These are phyloP conservation scores for Ophiostoma himal-ulmi DNA, from an alignment of 2,329 filamentous ascomycete species.

Conservation along the genomic window DNA sequence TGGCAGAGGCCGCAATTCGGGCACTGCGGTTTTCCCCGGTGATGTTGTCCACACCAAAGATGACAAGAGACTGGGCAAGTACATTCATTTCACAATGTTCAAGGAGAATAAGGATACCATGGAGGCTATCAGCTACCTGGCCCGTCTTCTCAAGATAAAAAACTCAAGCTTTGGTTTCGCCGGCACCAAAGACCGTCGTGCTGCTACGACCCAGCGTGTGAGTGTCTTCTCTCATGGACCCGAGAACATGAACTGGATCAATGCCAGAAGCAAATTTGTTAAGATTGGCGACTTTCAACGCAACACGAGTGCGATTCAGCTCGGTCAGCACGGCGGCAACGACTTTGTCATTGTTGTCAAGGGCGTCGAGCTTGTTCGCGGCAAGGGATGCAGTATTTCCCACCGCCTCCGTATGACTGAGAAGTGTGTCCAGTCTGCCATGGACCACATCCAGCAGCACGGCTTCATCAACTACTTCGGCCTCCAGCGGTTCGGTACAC, in stretches of 20 bases:
- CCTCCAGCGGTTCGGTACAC: slow-evolving; percentile 92
- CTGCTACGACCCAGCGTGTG: slow-evolving; percentile 76
- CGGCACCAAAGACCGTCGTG: slow-evolving; percentile 85
- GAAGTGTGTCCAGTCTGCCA: slow-evolving; percentile 50
- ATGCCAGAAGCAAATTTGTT: slow-evolving; percentile 56
- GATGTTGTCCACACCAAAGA: slow-evolving; percentile 16
- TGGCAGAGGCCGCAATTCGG: slow-evolving; percentile 23
- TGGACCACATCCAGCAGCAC: slow-evolving; percentile 61
- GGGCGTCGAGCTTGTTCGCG: slow-evolving; percentile 61
- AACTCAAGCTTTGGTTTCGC: slow-evolving; percentile 68
- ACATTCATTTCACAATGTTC: slow-evolving; percentile 85
- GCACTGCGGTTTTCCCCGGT: neutral
- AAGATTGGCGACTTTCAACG: slow-evolving; percentile 78
- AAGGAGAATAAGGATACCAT: slow-evolving; percentile 98
- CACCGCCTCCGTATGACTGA: slow-evolving; percentile 41
- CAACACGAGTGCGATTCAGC: slow-evolving; percentile 61
- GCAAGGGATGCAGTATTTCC: slow-evolving; percentile 43
- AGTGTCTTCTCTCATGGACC: slow-evolving; percentile 52
- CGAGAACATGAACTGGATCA: slow-evolving; percentile 59
- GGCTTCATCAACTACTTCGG: slow-evolving; percentile 98
- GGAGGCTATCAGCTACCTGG: slow-evolving; percentile 75
- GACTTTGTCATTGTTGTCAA: slow-evolving; percentile 90
- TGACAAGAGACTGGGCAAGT: slow-evolving; percentile 39
- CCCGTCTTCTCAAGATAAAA: slow-evolving; percentile 67
- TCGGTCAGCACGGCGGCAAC: slow-evolving; percentile 82